A percentile compares a stretch with the other conserved stretches of the same genome.
phyloP scores from a whole-genome alignment of 805 yeast genomes.

The Candida morakotiae region DNA sequence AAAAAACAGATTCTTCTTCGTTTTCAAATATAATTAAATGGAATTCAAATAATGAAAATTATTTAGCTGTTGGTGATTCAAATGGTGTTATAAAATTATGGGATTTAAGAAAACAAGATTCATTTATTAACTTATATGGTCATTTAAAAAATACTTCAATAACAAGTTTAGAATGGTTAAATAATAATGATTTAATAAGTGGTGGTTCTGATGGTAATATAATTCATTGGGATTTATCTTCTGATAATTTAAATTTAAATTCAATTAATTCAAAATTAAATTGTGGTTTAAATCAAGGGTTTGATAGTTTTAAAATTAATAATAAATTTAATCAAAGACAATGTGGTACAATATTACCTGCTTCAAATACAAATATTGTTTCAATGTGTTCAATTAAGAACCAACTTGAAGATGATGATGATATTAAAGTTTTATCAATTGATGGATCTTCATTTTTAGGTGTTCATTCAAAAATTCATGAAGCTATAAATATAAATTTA shows the following conservation, averaged over 20 bases:
- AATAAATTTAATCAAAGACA: conserved; percentile 40
- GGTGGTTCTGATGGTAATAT: conserved; percentile 65
- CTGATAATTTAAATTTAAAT: conserved; percentile 9
- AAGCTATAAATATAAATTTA: conserved; percentile 21
- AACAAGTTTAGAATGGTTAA: conserved; percentile 59
- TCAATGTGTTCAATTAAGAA: conserved; percentile 36
- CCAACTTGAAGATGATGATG: conserved; percentile 21
- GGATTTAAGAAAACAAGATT: conserved; percentile 67
- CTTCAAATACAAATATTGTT: conserved; percentile 48
- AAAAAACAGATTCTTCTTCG: conserved; percentile 11
- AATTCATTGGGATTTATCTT: conserved; percentile 60
- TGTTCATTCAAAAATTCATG: conserved; percentile 43
- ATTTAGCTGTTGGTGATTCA: conserved; percentile 61
- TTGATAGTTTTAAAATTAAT: conserved; percentile 35
- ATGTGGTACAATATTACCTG: conserved; percentile 63
- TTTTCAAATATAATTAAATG: conserved; percentile 54
- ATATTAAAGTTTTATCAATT: conserved; percentile 44
- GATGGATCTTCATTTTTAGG: conserved; percentile 56
- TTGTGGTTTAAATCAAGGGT: conserved; percentile 47
- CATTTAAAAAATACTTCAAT: conserved; percentile 44
- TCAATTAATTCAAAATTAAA: conserved; percentile 7
- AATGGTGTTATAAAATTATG: conserved; percentile 57
- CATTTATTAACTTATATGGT: conserved; percentile 50
- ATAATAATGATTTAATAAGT: conserved; percentile 45
- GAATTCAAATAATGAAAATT: conserved; percentile 57